Base-by-base conservation (phyloP, 2,329 filamentous ascomycete species). In the Blastomyces gilchristii region DNA sequence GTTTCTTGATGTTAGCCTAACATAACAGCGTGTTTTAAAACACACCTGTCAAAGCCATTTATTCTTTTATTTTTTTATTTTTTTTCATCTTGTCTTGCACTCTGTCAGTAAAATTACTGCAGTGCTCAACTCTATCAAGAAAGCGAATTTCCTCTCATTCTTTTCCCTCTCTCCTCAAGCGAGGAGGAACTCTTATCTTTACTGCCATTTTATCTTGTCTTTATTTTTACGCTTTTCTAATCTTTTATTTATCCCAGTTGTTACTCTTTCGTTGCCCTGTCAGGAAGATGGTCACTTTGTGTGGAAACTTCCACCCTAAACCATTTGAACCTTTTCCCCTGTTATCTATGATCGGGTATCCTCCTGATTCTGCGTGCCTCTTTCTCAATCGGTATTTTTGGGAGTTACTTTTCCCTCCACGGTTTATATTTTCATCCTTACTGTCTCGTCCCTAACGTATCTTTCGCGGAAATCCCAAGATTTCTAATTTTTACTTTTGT, bases 91-190 rank as follows among this genome's bases (percentile, higher is more conserved):
- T 25, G 2, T 43, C 39, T 41, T 39, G n/a, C 41, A 34, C 28
- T 59, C 43, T 59, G 58, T n/a, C 25, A 59, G 58, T 59, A 59
- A n/a, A 52, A 59, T 59, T 59, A 37, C 58, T 59, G 58, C 58
- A 37, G 58, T 18, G 18, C 53, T 47, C 28, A 34, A 22, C 49
- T 49, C 43, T 37, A 14, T 25, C 6, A 34, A n/a, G 16, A 18
- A 47, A 49, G 49, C 8, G 22, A 9, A 9, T 47, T 59, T 49
- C 9, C 31, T 31, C 41, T 18, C 41, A n/a, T 34, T 18, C n/a
- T 53, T 1, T 6, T 47, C 47, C 9, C 37, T 47, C 57, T 59
- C 43, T 59, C 43, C 49, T 37, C 16, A 18, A 25, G 41, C 16
- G 9, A 28, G 43, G 58, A 59, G 58, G 43, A 59, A 34, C 18